Percentiles rank a stretch among this genome's conserved stretches.
phyloP scores from a whole-genome alignment of 169 alveolate genomes.

The Plasmodium berghei region DNA sequence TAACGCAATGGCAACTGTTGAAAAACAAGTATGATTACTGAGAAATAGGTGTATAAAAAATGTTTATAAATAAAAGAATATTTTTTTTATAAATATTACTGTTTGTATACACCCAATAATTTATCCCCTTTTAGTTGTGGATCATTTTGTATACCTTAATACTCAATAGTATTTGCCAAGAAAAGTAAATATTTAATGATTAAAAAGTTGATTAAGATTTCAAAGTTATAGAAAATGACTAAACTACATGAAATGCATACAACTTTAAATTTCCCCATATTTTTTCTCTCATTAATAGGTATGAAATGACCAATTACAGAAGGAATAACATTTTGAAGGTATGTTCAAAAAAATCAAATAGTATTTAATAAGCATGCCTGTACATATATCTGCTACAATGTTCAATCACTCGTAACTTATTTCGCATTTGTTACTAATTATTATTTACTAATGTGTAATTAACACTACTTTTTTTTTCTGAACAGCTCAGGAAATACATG shows the following conservation, averaged over 20 bases:
- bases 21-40: constrained; percentile 47
- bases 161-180: constrained; percentile 35
- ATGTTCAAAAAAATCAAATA: background rate
- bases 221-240: background rate
- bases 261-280: background rate
- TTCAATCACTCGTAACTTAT: too few species aligned
- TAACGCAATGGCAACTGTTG: constrained; percentile 23
- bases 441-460: background rate
- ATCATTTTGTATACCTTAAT: constrained; percentile 57
- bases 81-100: background rate
- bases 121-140: constrained; percentile 35
- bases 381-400: background rate
- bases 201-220: too few species aligned
- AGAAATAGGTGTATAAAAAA: background rate
- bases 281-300: constrained; percentile 10
- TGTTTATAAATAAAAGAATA: background rate
- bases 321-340: constrained; percentile 72
- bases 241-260: background rate
- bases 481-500: constrained; percentile 62
- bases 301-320: constrained; percentile 73
- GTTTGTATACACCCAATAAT: background rate
- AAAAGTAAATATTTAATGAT: constrained; percentile 28
- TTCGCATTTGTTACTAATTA: background rate
- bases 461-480: background rate
- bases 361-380: background rate